Percentiles rank a stretch among this genome's conserved stretches.
Conservation (phyloP, 345 rosid species). For the Salix purpurea region DNA sequence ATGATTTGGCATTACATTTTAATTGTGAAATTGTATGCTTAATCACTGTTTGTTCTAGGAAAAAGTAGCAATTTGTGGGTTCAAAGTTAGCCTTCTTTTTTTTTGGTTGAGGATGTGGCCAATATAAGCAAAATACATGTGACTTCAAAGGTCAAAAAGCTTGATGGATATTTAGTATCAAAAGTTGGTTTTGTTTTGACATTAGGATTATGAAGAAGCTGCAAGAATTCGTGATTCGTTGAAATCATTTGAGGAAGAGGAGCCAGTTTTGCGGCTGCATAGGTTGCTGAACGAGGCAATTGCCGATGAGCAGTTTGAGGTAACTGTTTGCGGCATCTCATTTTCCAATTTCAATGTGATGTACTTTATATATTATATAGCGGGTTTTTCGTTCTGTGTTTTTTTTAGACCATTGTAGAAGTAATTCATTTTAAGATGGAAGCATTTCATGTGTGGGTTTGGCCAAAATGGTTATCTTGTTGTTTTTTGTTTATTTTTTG, state of each 20-base stretch:
- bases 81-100: not conserved
- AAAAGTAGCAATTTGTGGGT: not conserved
- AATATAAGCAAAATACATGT: not conserved
- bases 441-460: not conserved
- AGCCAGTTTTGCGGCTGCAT: constrained; percentile 52
- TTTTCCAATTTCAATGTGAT: not conserved
- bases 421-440: not conserved
- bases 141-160: not conserved
- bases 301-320: constrained; percentile 58
- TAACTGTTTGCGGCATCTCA: constrained; percentile 8
- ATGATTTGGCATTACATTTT: not conserved
- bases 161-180: not conserved
- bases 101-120: not conserved
- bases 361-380: not conserved
- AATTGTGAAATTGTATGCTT: not conserved
- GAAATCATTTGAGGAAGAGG: constrained; percentile 60
- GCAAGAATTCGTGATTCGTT: constrained; percentile 63
- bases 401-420: not conserved
- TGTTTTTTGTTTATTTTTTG: not conserved
- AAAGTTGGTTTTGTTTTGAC: not conserved
- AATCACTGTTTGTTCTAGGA: not conserved
- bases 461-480: not conserved
- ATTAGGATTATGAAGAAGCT: constrained; percentile 65
- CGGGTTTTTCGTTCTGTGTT: not conserved
- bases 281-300: constrained; percentile 54